phyloP scores from a whole-genome alignment of 2,329 filamentous ascomycete species.

The Cytospora paraplurivora region DNA sequence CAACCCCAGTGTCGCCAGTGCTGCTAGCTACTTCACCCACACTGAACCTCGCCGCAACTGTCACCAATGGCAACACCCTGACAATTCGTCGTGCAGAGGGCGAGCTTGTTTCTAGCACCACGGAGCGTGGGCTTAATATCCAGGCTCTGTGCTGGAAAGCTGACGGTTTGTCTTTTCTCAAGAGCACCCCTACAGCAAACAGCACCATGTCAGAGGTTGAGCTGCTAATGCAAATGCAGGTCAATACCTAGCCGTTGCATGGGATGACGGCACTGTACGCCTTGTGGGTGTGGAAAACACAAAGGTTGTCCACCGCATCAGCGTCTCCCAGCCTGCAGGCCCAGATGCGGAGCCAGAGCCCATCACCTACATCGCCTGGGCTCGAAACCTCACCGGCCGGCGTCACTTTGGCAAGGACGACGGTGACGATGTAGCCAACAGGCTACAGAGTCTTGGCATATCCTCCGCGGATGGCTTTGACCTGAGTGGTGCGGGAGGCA shows the following conservation, averaged over 20 bases:
- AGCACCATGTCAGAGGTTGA: background rate
- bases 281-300: constrained; percentile 78
- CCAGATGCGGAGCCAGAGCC: constrained; percentile 42
- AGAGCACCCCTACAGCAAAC: background rate
- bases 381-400: constrained; percentile 46
- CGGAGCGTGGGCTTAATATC: constrained; percentile 45
- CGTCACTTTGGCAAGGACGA: constrained; percentile 26
- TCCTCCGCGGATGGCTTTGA: constrained; percentile 30
- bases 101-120: constrained; percentile 60
- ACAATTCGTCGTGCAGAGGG: constrained; percentile 78
- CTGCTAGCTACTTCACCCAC: constrained; percentile 78
- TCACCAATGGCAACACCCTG: constrained; percentile 67
- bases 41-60: constrained; percentile 80
- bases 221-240: constrained; percentile 47
- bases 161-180: constrained; percentile 54
- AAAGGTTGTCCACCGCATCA: constrained; percentile 76
- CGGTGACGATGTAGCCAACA: constrained; percentile 32
- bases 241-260: constrained; percentile 78
- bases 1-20: constrained; percentile 54
- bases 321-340: constrained; percentile 42
- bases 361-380: constrained; percentile 59
- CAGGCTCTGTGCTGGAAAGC: constrained; percentile 65
- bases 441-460: constrained; percentile 35
- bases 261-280: constrained; percentile 78
- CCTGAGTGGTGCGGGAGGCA: constrained; percentile 16